Percentiles rank a stretch among this genome's conserved stretches.
Conservation (phyloP, 2,329 filamentous ascomycete species). For the Tympanopsis confertula region DNA sequence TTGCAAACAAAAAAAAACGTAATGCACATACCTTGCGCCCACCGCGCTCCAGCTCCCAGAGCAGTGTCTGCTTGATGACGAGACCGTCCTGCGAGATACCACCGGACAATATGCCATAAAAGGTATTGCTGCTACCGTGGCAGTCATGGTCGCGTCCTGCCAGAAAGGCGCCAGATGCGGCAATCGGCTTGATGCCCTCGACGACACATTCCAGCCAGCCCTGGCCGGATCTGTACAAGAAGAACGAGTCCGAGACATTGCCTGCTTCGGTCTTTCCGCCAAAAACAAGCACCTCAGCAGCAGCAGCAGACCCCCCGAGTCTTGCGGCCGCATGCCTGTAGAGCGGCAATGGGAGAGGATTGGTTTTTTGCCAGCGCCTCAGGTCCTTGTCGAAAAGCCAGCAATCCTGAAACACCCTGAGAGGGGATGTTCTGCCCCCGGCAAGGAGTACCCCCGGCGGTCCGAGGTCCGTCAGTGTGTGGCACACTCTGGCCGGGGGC, state of each 20-base stretch:
- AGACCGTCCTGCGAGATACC: conserved; percentile 57
- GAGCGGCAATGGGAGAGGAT: conserved; percentile 56
- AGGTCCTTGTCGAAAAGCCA: conserved; percentile 55
- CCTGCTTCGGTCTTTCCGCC: conserved; percentile 46
- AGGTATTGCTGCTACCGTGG: no score
- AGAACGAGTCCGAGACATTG: conserved; percentile 34
- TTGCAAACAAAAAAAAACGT: no score
- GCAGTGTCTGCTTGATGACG: conserved; percentile 49
- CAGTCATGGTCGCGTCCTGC: no score
- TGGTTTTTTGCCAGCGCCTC: conserved; percentile 47
- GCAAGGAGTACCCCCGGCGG: conserved; percentile 49
- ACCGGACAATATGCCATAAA: not conserved
- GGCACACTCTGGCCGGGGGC: conserved; percentile 52
- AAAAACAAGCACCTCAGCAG: conserved; percentile 44
- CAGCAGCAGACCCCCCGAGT: conserved; percentile 32
- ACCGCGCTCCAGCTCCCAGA: conserved; percentile 44
- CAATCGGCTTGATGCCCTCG: conserved; percentile 16
- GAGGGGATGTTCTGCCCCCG: conserved; percentile 71
- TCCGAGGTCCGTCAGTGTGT: conserved; percentile 59
- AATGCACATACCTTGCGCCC: conserved; percentile 19
- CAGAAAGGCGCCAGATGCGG: conserved; percentile 32
- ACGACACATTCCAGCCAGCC: conserved; percentile 35
- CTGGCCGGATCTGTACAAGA: conserved; percentile 34
- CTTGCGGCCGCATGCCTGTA: conserved; percentile 63
- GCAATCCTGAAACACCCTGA: conserved; percentile 57